Percentiles rank a stretch among this genome's conserved stretches.
These are phyloP conservation scores for Trichothecium roseum DNA, from an alignment of 2,329 filamentous ascomycete species.

Conservation along the genomic window DNA sequence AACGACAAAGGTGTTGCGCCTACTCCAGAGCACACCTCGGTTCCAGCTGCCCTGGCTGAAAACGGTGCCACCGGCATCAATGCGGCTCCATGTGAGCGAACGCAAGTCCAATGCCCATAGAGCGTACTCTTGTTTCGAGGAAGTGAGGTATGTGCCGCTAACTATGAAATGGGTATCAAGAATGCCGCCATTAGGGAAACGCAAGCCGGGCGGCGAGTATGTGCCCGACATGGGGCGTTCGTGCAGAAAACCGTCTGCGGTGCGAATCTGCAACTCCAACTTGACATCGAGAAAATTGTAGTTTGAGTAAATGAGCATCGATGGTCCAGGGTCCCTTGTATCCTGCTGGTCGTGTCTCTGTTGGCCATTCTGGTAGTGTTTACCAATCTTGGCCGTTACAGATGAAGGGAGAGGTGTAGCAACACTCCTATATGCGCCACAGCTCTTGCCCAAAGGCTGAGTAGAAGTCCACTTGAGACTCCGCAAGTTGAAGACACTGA, in stretches of 20 bases:
- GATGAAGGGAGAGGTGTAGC: conserved; percentile 70
- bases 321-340: conserved; percentile 44
- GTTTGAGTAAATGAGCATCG: conserved; percentile 97
- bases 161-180: conserved; percentile 96
- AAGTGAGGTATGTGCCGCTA: conserved; percentile 93
- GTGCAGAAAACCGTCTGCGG: conserved; percentile 70
- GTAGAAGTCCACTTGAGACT: conserved; percentile 95
- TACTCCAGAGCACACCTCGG: conserved; percentile 82
- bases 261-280: conserved; percentile 80
- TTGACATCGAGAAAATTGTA: conserved; percentile 99
- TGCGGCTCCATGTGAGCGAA: conserved; percentile 85
- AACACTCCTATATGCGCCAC: conserved; percentile 91
- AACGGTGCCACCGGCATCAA: conserved; percentile 87
- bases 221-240: conserved; percentile 84
- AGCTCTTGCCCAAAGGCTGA: conserved; percentile 77
- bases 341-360: conserved; percentile 38
- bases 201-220: conserved; percentile 81
- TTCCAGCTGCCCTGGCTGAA: conserved; percentile 99
- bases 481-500: conserved; percentile 93
- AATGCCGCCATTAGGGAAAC: conserved; percentile 91
- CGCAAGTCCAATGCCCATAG: conserved; percentile 88
- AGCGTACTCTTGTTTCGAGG: conserved; percentile 95
- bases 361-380: conserved; percentile 32
- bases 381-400: conserved; percentile 56
- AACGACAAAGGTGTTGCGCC: conserved; percentile 91